Percentiles rank a stretch among this genome's conserved stretches.
These are phyloP conservation scores for Metschnikowia baotianmanensis DNA, from an alignment of 805 yeast genomes.

Conservation along the genomic window DNA sequence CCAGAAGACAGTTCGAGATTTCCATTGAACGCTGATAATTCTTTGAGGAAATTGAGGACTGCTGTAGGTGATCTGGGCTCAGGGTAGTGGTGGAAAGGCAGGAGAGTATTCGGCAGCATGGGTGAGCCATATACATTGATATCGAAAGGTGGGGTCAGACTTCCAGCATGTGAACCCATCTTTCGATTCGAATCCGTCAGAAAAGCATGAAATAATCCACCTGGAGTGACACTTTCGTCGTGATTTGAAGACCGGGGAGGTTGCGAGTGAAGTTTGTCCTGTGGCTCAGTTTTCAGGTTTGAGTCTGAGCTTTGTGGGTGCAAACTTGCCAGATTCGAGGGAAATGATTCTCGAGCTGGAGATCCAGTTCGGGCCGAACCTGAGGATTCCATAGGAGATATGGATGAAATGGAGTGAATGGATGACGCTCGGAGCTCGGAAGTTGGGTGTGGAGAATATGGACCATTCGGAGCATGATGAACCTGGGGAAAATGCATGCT, in stretches of 20 bases:
- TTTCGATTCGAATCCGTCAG: no score
- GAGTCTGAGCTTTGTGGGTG: no score
- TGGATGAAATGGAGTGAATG: not conserved
- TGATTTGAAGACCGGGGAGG: no score
- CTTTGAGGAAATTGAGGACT: slow-evolving; percentile 27
- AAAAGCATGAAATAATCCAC: no score
- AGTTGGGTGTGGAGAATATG: not conserved
- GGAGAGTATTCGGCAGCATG: not conserved
- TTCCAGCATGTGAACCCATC: no score
- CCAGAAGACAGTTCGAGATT: not conserved
- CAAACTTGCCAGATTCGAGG: no score
- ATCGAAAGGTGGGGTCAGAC: not conserved
- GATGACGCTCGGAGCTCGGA: not conserved
- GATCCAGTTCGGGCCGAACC: no score
- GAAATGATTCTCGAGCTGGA: no score
- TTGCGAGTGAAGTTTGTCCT: no score
- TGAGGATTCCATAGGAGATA: no score
- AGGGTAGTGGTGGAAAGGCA: slow-evolving; percentile 4
- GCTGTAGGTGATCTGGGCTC: slow-evolving; percentile 23
- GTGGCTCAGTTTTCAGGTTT: no score
- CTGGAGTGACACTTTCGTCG: no score
- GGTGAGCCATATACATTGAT: not conserved
- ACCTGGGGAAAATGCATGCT: not conserved
- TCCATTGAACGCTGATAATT: slow-evolving; percentile 17
- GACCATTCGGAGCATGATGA: not conserved